Conservation (phyloP, 2,329 filamentous ascomycete genomes). For the Xylariales sp. region DNA sequence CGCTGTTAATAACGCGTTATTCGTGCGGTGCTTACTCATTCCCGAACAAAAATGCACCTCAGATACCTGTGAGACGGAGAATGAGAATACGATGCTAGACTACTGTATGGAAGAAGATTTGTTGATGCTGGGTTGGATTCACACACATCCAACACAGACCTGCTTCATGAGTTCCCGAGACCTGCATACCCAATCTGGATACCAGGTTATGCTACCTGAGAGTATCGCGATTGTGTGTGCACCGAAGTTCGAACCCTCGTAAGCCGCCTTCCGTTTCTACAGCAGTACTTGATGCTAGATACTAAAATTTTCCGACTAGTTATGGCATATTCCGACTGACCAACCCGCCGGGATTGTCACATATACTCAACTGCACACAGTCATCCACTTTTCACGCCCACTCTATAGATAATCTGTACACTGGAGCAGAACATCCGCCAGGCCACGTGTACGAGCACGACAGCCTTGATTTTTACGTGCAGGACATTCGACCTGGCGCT, state of each 20-base stretch:
- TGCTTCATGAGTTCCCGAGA: constrained; percentile 98
- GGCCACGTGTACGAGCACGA: constrained; percentile 78
- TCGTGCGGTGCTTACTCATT: constrained; percentile 88
- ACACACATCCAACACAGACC: constrained; percentile 95
- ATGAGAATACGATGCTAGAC: constrained; percentile 86
- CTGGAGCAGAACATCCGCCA: constrained; percentile 72
- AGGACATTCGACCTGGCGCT: constrained; percentile 61
- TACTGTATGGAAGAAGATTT: constrained; percentile 88
- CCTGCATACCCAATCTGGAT: constrained; percentile 91
- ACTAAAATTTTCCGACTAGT: constrained; percentile 56
- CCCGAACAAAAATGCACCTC: constrained; percentile 90
- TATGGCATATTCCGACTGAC: constrained; percentile 95
- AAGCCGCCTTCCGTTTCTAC: constrained; percentile 52
- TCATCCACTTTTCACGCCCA: constrained; percentile 86
- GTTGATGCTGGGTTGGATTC: constrained; percentile 94
- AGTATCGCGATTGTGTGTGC: constrained; percentile 97
- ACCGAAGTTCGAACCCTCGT: constrained; percentile 81
- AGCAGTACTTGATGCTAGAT: constrained; percentile 1
- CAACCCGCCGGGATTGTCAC: constrained; percentile 87
- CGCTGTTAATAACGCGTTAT: constrained; percentile 90
- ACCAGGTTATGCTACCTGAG: constrained; percentile 96
- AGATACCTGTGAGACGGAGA: constrained; percentile 94
- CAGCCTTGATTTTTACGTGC: constrained; percentile 70
- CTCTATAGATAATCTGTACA: constrained; percentile 76
- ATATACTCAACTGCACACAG: constrained; percentile 83